Percentiles rank a stretch among this genome's conserved stretches.
phyloP scores from a whole-genome alignment of 176 grass and related monocot species.

The Ensete ventricosum region DNA sequence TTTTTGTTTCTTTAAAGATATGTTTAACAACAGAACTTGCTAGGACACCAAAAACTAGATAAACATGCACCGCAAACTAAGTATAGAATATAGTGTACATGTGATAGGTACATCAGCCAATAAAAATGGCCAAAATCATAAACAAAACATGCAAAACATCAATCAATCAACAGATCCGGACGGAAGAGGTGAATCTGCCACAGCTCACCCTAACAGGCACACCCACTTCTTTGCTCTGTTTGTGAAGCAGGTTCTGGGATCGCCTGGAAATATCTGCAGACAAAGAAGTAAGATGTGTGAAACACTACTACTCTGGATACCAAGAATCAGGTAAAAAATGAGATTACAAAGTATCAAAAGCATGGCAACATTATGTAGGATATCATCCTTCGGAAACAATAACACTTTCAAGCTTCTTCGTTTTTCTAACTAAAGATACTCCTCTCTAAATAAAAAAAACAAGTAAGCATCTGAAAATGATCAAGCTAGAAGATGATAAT shows the following conservation, averaged over 20 bases:
- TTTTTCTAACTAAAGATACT: neutral
- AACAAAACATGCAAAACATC: slow-evolving; percentile 17
- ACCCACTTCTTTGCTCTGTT: slow-evolving; percentile 50
- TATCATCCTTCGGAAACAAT: neutral
- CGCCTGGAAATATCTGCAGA: slow-evolving; percentile 62
- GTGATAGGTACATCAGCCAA: neutral
- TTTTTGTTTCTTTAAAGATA: neutral
- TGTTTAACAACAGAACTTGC: neutral
- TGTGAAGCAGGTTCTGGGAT: slow-evolving; percentile 42
- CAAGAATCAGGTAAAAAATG: neutral
- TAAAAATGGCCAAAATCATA: slow-evolving; percentile 4
- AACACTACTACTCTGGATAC: neutral
- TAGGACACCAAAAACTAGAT: neutral
- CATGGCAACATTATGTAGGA: too few relatives aligned
- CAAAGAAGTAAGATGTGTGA: slow-evolving; percentile 3
- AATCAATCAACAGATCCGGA: slow-evolving; percentile 21
- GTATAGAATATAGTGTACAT: neutral
- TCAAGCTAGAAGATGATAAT: neutral
- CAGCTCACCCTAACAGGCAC: slow-evolving; percentile 53
- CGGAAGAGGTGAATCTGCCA: slow-evolving; percentile 7
- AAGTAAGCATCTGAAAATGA: neutral
- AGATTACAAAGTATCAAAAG: too few relatives aligned
- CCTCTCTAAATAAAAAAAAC: neutral
- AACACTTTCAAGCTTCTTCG: neutral
- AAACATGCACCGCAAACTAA: neutral